Evolutionary conservation across 2,329 filamentous ascomycete species (phyloP).

Genomic region (Leptoxyphium fumago): DNA sequence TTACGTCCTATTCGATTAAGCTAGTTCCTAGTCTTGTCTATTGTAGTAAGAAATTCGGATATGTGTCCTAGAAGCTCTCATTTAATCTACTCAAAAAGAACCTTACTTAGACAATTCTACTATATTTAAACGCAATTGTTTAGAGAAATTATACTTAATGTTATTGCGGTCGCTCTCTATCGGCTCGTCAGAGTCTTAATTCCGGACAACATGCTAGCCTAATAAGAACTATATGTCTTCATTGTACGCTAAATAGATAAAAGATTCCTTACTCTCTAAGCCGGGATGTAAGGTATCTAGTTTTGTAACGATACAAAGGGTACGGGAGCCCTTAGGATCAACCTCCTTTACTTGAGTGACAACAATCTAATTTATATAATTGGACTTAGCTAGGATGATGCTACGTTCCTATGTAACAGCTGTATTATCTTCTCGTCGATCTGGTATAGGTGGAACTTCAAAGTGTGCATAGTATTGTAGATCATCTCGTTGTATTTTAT

Average conservation of each 20-base stretch:
- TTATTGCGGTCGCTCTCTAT: neutral
- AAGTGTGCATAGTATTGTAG: no score
- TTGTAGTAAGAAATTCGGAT: neutral
- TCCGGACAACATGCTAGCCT: slow-evolving; percentile 4
- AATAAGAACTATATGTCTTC: slow-evolving; percentile 3
- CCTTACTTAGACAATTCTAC: slow-evolving; percentile 1
- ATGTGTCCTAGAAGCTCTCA: neutral
- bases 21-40: neutral
- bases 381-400: slow-evolving; percentile 28
- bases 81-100: slow-evolving; percentile 1
- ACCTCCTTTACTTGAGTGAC: slow-evolving; percentile 33
- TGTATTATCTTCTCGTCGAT: no score
- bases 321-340: slow-evolving; percentile 32
- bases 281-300: slow-evolving; percentile 31
- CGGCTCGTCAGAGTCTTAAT: slow-evolving; percentile 1
- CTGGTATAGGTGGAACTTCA: no score
- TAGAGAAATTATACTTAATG: neutral
- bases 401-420: no score
- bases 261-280: slow-evolving; percentile 24
- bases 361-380: slow-evolving; percentile 44
- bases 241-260: slow-evolving; percentile 2
- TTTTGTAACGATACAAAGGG: slow-evolving; percentile 45
- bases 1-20: neutral
- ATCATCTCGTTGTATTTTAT: no score
- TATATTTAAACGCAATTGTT: slow-evolving; percentile 6